These are phyloP conservation scores for Leucocoprinus gongylophorus DNA, from an alignment of 1,284 basidiomycete genomes.

Conservation along the genomic window DNA sequence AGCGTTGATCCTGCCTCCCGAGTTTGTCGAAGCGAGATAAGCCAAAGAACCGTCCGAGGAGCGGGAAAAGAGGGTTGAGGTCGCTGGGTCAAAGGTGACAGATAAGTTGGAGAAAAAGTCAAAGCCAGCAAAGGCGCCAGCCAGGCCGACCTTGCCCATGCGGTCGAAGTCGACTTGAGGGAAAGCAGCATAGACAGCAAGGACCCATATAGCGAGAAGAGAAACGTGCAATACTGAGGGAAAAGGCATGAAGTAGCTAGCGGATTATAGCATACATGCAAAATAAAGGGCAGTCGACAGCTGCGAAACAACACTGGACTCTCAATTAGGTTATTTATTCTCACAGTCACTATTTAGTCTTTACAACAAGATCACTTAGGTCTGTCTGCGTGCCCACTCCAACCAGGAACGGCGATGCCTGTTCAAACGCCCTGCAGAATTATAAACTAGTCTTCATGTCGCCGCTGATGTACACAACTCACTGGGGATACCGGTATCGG, in stretches of 20 bases:
- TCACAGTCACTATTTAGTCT: slow-evolving; percentile 26
- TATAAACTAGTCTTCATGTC: not conserved
- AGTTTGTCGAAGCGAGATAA: slow-evolving; percentile 60
- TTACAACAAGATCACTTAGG: slow-evolving; percentile 39
- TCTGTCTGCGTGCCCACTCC: slow-evolving; percentile 44
- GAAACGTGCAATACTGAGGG: slow-evolving; percentile 16
- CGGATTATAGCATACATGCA: slow-evolving; percentile 17
- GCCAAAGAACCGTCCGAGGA: slow-evolving; percentile 55
- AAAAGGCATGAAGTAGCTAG: slow-evolving; percentile 14
- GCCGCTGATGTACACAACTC: slow-evolving; percentile 26
- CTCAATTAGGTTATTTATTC: slow-evolving; percentile 13
- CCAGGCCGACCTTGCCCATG: slow-evolving; percentile 85
- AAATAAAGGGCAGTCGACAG: slow-evolving; percentile 19
- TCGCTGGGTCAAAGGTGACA: slow-evolving; percentile 57
- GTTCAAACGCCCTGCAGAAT: slow-evolving; percentile 37
- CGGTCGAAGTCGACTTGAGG: slow-evolving; percentile 85
- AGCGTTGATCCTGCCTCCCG: slow-evolving; percentile 59
- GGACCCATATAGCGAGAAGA: slow-evolving; percentile 24
- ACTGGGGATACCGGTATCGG: slow-evolving; percentile 66
- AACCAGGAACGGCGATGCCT: slow-evolving; percentile 43
- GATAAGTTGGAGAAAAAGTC: slow-evolving; percentile 63
- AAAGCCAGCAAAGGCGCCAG: slow-evolving; percentile 82
- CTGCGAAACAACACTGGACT: slow-evolving; percentile 14
- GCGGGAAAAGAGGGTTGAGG: slow-evolving; percentile 66
- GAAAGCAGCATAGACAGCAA: slow-evolving; percentile 47